Base-by-base conservation (phyloP, 306 rosid species). In the cucumber (Cucumis sativus) region DNA sequence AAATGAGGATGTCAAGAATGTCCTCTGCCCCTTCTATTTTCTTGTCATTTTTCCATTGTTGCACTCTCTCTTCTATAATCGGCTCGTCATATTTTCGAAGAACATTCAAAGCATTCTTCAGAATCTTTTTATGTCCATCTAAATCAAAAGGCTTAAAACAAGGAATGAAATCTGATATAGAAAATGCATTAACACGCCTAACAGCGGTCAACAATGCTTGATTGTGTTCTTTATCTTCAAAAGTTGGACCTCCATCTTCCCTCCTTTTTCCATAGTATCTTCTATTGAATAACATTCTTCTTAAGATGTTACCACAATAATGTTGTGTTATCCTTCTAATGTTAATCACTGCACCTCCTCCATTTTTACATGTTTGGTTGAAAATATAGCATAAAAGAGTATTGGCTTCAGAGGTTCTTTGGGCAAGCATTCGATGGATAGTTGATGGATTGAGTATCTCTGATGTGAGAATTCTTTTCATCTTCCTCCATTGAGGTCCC, bases 1-100 rank as follows among this genome's bases (percentile, higher is more conserved):
- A 14, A 45, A 89, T 82, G 45, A 89, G 35, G 49, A 87, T 71
- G 67, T 89, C 93, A 37, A 89, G 86, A n/a, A 73, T 14, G 64
- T 89, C 90, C 10, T 85, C 82, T 3, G 3, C 45, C 47, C 63
- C 62, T 25, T 28, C 57, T 76, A 55, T 87, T n/a, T 81, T 77
- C 79, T 47, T 9, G 16, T 47, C 89, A 4, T 77, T 65, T 4
- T 54, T 75, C 91, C 89, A 84, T 43, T 10, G 2, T 43, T 43
- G 72, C 13, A 66, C 25, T 10, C 72, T 66, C 30, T 66, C 28
- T 9, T 66, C 1, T 8, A 66, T 66, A 39, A 66, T 66, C 51
- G 72, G 30, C 8, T 66, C 72, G 1, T 66, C 51, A 66, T 66
- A n/a, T 51, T 79, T 69, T 3, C 33, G 57, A 7, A 85, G 1